A percentile compares a stretch with the other conserved stretches of the same genome.
These are phyloP conservation scores for Penicillium sp. DNA, from an alignment of 2,329 filamentous ascomycete genomes.

Conservation along the genomic window DNA sequence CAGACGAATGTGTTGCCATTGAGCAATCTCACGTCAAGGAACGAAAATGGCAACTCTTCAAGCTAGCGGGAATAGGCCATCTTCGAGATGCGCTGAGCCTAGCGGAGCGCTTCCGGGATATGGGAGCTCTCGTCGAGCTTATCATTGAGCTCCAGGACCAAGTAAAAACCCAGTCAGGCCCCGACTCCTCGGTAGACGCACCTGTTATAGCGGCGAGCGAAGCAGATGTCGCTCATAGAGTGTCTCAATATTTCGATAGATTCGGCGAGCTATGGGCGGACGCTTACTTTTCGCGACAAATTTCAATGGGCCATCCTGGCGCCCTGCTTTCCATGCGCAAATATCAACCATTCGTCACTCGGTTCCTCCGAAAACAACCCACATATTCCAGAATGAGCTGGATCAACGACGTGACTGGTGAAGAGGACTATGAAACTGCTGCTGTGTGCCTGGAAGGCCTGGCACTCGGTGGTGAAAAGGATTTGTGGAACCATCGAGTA, in stretches of 20 bases:
- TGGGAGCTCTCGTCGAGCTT: constrained; percentile 62
- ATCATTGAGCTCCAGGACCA: constrained; percentile 48
- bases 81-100: constrained; percentile 62
- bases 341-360: constrained; percentile 73
- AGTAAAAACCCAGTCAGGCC: constrained; percentile 33
- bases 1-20: constrained; percentile 55
- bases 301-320: constrained; percentile 67
- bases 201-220: constrained; percentile 31
- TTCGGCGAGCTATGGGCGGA: constrained; percentile 59
- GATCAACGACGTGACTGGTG: constrained; percentile 87
- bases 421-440: constrained; percentile 74
- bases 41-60: constrained; percentile 53
- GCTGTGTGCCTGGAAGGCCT: constrained; percentile 71
- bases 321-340: constrained; percentile 70
- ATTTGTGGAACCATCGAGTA: constrained; percentile 91
- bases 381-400: constrained; percentile 79
- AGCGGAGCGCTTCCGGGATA: constrained; percentile 66
- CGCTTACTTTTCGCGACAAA: constrained; percentile 78
- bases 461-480: constrained; percentile 71
- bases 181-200: constrained; percentile 19
- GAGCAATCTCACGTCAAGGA: constrained; percentile 47
- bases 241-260: constrained; percentile 53
- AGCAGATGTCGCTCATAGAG: constrained; percentile 42
- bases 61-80: constrained; percentile 56
- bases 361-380: constrained; percentile 73